Evolutionary conservation across 306 rosid genomes (phyloP), one percentile per base, ranked within the genome.

Genomic region (Castanea mollissima): DNA sequence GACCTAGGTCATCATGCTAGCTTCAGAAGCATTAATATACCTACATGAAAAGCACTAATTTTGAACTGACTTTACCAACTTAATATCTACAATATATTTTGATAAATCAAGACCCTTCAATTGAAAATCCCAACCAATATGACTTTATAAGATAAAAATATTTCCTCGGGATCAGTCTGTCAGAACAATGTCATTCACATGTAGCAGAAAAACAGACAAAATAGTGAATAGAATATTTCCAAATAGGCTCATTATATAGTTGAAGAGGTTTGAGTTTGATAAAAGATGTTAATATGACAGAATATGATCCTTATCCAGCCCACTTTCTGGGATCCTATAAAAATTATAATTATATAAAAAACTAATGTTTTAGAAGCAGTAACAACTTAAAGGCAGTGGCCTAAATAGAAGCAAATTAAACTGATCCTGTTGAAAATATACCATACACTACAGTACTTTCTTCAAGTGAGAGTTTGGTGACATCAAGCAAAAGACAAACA

Each of bases 121-220:
- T 23, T 59, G 34, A 59, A 59, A 10, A 59, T 25, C 65, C 65
- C 29, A 3, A 59, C 65, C 12, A 25, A 23, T 29, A 59, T 4
- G 14, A 21, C 12, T 23, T 59, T 23, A 21, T 59, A 19, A 57
- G 23, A 10, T 58, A 19, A n/a, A 34, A 19, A 7, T n/a, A 16
- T 20, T n/a, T 23, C 31, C 29, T n/a, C 29, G 35, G 49, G 35
- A 16, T 44, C 25, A 5, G 69, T 31, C 46, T 34, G 67, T 71
- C 70, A n/a, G 74, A 77, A 19, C 56, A 74, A 76, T 51, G 74
- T 46, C 20, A 5, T 34, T 63, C 32, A 55, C 57, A 75, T 75
- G 76, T 64, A 72, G 67, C 31, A 38, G 46, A 75, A 70, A 64
- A 74, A 63, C 76, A 64, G 64, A 68, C 65, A 59, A 59, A 59